Evolutionary conservation across 805 yeast species (phyloP), one percentile per base, ranked within the genome.

Genomic region (Peterozyma toletana): DNA sequence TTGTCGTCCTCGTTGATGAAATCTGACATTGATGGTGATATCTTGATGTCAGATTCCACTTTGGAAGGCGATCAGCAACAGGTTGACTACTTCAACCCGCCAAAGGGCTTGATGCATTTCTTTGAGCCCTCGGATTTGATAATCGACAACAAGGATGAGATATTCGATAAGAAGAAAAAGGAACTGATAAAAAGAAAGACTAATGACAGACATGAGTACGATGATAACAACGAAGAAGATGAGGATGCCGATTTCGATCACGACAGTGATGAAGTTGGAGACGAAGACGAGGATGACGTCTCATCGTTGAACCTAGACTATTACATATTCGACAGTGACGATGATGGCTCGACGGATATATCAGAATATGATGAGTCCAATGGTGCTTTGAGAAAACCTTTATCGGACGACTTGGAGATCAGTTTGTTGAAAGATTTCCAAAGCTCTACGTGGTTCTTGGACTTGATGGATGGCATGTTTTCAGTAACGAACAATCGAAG

Each of bases 161-260:
- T 31, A 13, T 13, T 14, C 15, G 13, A 13, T 31, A 14, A 31
- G 15, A 31, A 31, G 15, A 31, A 30, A 30, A 30, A 31, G 13
- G 34, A 31, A 9, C 15, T 31, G 34, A 4, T 31, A 21, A 21
- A 7, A 21, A 21, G 27, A 21, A 21, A 21, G 27, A 21, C 27
- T 21, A 21, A 21, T 7, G 27, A 21, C 27, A 7, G 27, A 5
- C 7, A 21, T 13, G 39, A 39, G n/a, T 34, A 39, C 30, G 29
- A 35, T 27, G 40, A 36, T n/a, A 21, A 33, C 1, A 39, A 39
- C 15, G 46, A 43, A 9, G 11, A 30, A 16, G 36, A 30, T 21
- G 45, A 38, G 11, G 45, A 38, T 7, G 43, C 35, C 14, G 31
- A 39, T 17, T 11, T 17, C 18, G 18, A 33, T 21, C 37, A 5